Evolutionary conservation across 2,329 filamentous ascomycete species (phyloP), one percentile per base, ranked within the genome.

Genomic region (Xylaria sp.): DNA sequence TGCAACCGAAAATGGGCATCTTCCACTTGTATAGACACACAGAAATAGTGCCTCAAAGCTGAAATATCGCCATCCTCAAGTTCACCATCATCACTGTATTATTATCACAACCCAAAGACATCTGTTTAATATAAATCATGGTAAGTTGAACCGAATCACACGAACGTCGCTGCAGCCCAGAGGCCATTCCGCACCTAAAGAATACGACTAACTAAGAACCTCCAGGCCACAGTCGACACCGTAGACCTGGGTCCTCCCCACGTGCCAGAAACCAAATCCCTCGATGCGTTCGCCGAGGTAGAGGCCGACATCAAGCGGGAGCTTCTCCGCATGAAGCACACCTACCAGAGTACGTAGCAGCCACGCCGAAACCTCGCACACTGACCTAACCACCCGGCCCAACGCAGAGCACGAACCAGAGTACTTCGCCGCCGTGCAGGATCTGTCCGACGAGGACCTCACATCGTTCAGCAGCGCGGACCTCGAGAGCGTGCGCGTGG

Each of bases 181-280:
- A 10, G 2, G 11, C 2, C 6, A 43, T 11, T 25, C 5, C 21
- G n/a, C 10, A 44, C 17, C 19, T 15, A n/a, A 15, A n/a, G n/a
- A n/a, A n/a, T n/a, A n/a, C n/a, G 4, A 54, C 48, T 19, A 48
- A 1, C 8, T 27, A 43, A 13, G 4, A n/a, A 47, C 15, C n/a
- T 27, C 27, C 15, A 83, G 82, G 82, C 81, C 44, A 83, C 80
- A 58, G 77, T 78, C 49, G 82, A 85, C n/a, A 86, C 83, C 8
- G 81, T 82, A 51, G 73, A 83, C 21, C 74, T 86, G 37, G 79
- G 81, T 52, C 71, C 76, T 33, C 71, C 78, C 46, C 84, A 86
- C 63, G 71, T 74, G 41, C 80, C 81, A 54, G 83, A 79, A 70
- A 78, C 81, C 60, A 83, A 85, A 54, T 79, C 82, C 8, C 76